Base-by-base conservation (phyloP, 176 grass and related monocot species). In the Musa schizocarpa region DNA sequence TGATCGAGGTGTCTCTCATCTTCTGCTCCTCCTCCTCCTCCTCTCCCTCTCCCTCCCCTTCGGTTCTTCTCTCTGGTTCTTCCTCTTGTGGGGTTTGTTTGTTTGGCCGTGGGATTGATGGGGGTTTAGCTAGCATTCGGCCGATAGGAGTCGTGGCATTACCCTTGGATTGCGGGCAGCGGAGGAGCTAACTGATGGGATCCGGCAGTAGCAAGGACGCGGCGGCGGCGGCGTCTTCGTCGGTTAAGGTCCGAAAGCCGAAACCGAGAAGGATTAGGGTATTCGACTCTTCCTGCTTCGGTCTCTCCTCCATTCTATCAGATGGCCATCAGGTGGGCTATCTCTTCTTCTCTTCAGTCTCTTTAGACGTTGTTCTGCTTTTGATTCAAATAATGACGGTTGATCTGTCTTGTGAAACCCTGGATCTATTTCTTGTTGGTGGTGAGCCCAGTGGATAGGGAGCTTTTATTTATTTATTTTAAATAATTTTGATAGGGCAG, bases 181-280 rank as follows among this genome's bases (percentile, higher is more conserved):
- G 16, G 24, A 53, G 21, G 55, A 54, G 20, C 24, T 2, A 58
- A n/a, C 21, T 14, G 83, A 93, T 93, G 87, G 90, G 96, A 94
- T 94, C 90, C 80, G 81, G 86, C 50, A 87, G 83, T 77, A 99
- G 91, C 78, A 99, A 94, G 82, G 80, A 74, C 54, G 58, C 90
- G 22, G 22, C 22, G 11, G 14, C 86, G 11, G 43, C 81, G 19
- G 52, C 85, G 9, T 51, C 78, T 55, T 81, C 78, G 0, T 22
- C 77, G 71, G 56, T 19, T 63, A 34, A 43, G 1, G 11, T 14
- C 13, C 58, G 78, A 0, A 82, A 72, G 63, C 76, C 27, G 71
- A 74, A 78, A 66, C 66, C 58, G 4, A 82, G 70, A 43, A 71
- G 78, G 73, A 69, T 53, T 71, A 71, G 75, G 61, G 43, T 88